A percentile compares a stretch with the other conserved stretches of the same genome.
These are phyloP conservation scores for Cladosporium velox DNA, from an alignment of 2,329 filamentous ascomycete species.

Conservation along the genomic window DNA sequence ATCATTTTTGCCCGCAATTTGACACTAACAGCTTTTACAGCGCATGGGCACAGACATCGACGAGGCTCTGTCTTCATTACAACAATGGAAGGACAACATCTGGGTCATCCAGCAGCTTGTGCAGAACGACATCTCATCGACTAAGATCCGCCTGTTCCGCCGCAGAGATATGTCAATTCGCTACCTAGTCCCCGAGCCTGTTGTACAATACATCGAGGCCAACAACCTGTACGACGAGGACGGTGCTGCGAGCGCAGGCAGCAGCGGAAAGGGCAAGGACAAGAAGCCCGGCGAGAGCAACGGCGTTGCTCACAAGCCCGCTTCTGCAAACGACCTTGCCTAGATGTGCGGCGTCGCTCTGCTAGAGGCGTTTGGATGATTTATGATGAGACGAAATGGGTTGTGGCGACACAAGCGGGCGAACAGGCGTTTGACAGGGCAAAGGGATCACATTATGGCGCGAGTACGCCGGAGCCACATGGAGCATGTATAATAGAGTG, in stretches of 20 bases:
- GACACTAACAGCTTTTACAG: conserved; percentile 70
- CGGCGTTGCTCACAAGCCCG: conserved; percentile 15
- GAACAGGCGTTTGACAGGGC: conserved; percentile 2
- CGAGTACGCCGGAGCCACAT: conserved; percentile 1
- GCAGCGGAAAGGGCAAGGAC: conserved; percentile 34
- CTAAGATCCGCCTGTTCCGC: conserved; percentile 78
- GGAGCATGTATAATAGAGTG: conserved; percentile 15
- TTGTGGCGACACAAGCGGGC: conserved; percentile 8
- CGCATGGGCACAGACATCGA: conserved; percentile 85
- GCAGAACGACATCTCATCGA: conserved; percentile 79
- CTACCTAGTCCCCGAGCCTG: conserved; percentile 71
- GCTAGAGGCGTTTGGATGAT: conserved; percentile 13
- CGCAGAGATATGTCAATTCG: conserved; percentile 80
- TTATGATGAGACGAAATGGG: conserved; percentile 19
- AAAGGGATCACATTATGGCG: not conserved
- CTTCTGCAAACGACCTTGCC: conserved; percentile 14
- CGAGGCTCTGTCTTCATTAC: conserved; percentile 78
- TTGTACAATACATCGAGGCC: conserved; percentile 58
- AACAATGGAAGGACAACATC: conserved; percentile 82
- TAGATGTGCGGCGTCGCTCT: not conserved
- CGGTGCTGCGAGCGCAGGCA: conserved; percentile 32
- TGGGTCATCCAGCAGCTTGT: conserved; percentile 87
- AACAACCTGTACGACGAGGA: conserved; percentile 42
- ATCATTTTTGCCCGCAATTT: not conserved
- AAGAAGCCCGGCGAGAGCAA: conserved; percentile 35